Conservation (phyloP, 169 alveolate genomes). For the Perkinsus olseni region DNA sequence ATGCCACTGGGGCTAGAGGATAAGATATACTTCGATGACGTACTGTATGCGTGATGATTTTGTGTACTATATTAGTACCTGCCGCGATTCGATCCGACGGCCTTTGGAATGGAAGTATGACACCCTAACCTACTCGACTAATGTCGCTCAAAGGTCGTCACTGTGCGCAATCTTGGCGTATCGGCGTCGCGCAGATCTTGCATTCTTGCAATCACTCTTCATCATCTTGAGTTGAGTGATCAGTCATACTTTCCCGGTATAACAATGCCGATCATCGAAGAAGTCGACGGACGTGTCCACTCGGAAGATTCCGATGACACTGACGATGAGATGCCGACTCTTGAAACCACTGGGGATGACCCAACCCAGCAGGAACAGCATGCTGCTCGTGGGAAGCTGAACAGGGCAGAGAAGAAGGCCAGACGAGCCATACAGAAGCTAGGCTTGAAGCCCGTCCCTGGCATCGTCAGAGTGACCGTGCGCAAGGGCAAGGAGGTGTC, state of each 20-base stretch:
- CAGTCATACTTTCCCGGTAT: no score
- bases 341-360: constrained; percentile 24
- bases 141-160: no score
- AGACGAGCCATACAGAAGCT: constrained; percentile 80
- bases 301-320: background rate
- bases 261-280: background rate
- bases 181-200: no score
- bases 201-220: no score
- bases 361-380: constrained; percentile 15
- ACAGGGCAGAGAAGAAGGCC: constrained; percentile 89
- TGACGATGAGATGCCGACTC: background rate
- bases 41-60: background rate
- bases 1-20: no score
- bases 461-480: constrained; percentile 80
- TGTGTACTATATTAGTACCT: background rate
- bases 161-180: no score
- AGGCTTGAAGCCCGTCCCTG: constrained; percentile 81
- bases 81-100: background rate
- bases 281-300: background rate
- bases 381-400: constrained; percentile 43
- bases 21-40: no score
- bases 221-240: no score
- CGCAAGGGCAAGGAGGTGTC: constrained; percentile 71
- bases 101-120: no score
- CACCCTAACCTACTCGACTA: no score